Evolutionary conservation across 2,329 filamentous ascomycete genomes (phyloP).

Genomic region (Penicillium sumatraense): DNA sequence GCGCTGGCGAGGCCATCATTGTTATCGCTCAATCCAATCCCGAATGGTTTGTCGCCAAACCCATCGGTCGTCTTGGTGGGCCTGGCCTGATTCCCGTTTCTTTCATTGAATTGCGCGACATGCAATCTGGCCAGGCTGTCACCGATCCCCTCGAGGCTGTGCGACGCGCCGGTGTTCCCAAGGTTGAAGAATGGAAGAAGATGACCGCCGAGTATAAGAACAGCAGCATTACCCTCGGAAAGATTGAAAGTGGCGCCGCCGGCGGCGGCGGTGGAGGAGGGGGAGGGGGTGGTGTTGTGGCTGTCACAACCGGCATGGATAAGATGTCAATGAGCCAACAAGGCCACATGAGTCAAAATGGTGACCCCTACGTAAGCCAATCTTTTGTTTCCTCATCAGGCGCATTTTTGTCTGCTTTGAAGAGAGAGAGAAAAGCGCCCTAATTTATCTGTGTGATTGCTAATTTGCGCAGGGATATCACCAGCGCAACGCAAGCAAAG

Average conservation of each 20-base stretch:
- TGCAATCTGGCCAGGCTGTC: slow-evolving; percentile 83
- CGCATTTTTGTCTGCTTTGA: too few species aligned
- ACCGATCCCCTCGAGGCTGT: slow-evolving; percentile 84
- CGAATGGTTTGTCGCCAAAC: slow-evolving; percentile 99
- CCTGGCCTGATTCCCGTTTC: slow-evolving; percentile 95
- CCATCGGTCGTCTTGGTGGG: slow-evolving; percentile 94
- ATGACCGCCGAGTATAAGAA: slow-evolving; percentile 99
- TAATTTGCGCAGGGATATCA: slow-evolving; percentile 36
- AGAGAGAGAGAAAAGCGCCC: too few species aligned
- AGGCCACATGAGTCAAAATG: slow-evolving; percentile 56
- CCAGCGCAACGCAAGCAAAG: slow-evolving; percentile 46
- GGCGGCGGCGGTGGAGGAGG: slow-evolving; percentile 6
- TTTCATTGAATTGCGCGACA: slow-evolving; percentile 94
- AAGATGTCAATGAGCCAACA: slow-evolving; percentile 75
- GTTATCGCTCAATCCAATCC: slow-evolving; percentile 98
- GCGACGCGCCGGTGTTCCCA: slow-evolving; percentile 83
- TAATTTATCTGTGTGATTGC: background rate
- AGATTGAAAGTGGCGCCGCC: slow-evolving; percentile 65
- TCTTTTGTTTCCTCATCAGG: background rate
- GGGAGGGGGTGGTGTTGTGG: slow-evolving; percentile 47
- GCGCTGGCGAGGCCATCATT: slow-evolving; percentile 94
- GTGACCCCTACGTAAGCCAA: slow-evolving; percentile 54
- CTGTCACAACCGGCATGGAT: slow-evolving; percentile 73
- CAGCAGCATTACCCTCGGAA: slow-evolving; percentile 94
- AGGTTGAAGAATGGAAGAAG: slow-evolving; percentile 99